phyloP scores from a whole-genome alignment of 2,329 filamentous ascomycete genomes.

The Alternaria brassicicola region DNA sequence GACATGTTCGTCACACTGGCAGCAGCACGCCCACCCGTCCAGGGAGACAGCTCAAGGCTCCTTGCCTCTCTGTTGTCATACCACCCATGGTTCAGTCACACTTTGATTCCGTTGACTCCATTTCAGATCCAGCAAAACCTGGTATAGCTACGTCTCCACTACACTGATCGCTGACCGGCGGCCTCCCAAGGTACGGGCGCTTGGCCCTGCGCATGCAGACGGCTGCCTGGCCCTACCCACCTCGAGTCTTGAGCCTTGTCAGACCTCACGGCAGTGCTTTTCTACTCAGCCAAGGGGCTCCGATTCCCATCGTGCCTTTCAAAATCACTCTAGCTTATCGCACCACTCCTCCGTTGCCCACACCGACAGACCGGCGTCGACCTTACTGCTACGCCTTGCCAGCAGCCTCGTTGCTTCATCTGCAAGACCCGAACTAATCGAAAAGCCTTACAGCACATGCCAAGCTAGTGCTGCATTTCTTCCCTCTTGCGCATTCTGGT shows the following conservation, averaged over 20 bases:
- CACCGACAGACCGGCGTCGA: neutral
- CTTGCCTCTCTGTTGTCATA: constrained; percentile 17
- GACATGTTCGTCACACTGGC: constrained; percentile 7
- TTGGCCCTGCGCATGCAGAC: constrained; percentile 7
- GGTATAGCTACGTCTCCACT: neutral
- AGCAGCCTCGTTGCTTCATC: neutral
- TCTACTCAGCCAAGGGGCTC: neutral
- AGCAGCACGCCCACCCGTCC: neutral
- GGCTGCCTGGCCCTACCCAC: constrained; percentile 20
- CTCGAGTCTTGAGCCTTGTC: constrained; percentile 14
- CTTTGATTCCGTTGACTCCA: neutral
- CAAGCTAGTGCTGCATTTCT: neutral
- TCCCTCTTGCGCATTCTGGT: neutral
- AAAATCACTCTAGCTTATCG: neutral
- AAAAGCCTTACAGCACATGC: neutral
- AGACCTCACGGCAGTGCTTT: constrained; percentile 5
- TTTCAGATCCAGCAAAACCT: neutral
- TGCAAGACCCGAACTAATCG: neutral
- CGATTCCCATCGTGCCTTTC: neutral
- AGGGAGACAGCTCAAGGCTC: constrained; percentile 13
- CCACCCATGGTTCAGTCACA: constrained; percentile 1
- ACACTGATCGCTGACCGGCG: neutral
- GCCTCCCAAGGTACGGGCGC: neutral
- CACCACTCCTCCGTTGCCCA: neutral
- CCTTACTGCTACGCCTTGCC: constrained; percentile 14